Evolutionary conservation across 768 basidiomycete genomes (phyloP), one percentile per base, ranked within the genome.

Genomic region (Cystobasidiopsis lactophilus): DNA sequence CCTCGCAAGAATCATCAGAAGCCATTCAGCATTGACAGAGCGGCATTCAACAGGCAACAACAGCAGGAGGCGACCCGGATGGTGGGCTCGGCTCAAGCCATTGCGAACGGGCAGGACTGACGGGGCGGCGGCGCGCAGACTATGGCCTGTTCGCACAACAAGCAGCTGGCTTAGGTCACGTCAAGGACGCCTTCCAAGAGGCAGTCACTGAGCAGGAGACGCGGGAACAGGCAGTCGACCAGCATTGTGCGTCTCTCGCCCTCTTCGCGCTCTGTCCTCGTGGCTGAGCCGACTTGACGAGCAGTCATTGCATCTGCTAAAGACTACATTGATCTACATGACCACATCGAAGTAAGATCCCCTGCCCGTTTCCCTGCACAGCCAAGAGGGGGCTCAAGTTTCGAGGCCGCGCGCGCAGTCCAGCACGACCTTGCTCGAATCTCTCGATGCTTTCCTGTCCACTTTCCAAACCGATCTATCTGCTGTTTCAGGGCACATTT

Each of bases 401-500:
- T 27, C 0, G 31, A 26, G 33, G 30, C 13, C 18, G 26, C 16
- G 33, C 11, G 18, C 24, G 7, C 64, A 98, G 91, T 80, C 84
- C 16, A 91, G 89, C 62, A 74, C 83, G 14, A 73, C 72, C 54
- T 74, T 96, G 19, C 72, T 98, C 50, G 79, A 85, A 62, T 85
- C 85, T 1, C 73, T 98, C 2, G 80, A 93, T 59, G 73, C 77
- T 1, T 96, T 96, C 66, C 73, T 98, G 11, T 86, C 85, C 2
- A 93, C 84, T 0, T 98, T 98, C 63, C 91, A 95, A 67, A 80
- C 74, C 60, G 91, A 98, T 66, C 72, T 98, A 21, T 82, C 85
- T 4, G 79, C 80, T 1, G 93, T 96, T 10, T 95, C 93, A 2
- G 84, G 86, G 2, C 89, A 98, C 65, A 91, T 98, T 65, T 82